A percentile compares a stretch with the other conserved stretches of the same genome.
These are phyloP conservation scores for Picea sitchensis DNA, from an alignment of 75 land plant species.

Conservation along the genomic window DNA sequence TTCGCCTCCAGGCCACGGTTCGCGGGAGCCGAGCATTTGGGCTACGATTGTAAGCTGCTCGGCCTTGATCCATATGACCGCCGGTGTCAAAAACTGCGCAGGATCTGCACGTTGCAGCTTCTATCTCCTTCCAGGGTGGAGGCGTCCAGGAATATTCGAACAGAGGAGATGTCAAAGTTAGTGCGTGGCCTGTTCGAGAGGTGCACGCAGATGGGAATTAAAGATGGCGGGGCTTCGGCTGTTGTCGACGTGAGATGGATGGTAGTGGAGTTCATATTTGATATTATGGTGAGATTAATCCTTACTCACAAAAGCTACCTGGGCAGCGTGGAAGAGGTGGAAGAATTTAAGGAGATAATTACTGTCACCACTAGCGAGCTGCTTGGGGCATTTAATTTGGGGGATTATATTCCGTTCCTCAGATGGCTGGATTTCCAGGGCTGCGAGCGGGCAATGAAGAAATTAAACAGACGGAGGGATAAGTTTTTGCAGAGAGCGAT, in stretches of 20 bases:
- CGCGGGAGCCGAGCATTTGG: slow-evolving; percentile 4
- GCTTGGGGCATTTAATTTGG: slow-evolving; percentile 13
- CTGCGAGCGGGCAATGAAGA: not conserved
- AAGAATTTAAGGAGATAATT: not conserved
- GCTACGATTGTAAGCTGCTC: slow-evolving; percentile 21
- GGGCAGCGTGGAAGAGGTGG: not conserved
- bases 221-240: too few relatives aligned
- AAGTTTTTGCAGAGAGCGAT: not conserved
- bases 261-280: not conserved
- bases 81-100: slow-evolving; percentile 38
- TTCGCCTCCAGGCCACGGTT: slow-evolving; percentile 21
- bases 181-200: not conserved
- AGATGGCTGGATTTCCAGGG: slow-evolving; percentile 34
- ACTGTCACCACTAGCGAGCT: not conserved
- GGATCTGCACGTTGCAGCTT: slow-evolving; percentile 34
- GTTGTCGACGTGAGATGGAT: not conserved
- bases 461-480: not conserved
- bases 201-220: not conserved
- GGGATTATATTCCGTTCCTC: slow-evolving; percentile 24
- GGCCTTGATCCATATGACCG: slow-evolving; percentile 34
- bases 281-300: not conserved
- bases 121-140: slow-evolving; percentile 30
- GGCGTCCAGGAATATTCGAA: not conserved
- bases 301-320: not conserved
- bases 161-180: not conserved